A percentile compares a stretch with the other conserved stretches of the same genome.
Evolutionary conservation across 2,329 filamentous ascomycete species (phyloP).

Genomic region (Aureobasidium sp.): DNA sequence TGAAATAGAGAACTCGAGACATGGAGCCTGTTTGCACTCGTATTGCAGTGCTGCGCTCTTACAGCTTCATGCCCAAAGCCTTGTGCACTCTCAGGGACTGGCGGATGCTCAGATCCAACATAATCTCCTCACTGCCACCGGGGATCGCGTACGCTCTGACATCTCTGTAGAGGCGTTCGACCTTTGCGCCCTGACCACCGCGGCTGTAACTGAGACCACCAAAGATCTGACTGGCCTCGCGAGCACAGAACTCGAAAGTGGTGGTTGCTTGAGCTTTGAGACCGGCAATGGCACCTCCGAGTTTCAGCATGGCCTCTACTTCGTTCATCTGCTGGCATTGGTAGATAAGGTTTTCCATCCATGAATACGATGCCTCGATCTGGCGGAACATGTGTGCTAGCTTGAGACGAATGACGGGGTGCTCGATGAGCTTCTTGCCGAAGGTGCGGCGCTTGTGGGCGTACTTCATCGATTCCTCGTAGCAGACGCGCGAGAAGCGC

Average conservation of each 20-base stretch:
- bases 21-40: background rate
- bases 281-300: slow-evolving; percentile 87
- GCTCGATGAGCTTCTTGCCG: slow-evolving; percentile 91
- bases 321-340: slow-evolving; percentile 91
- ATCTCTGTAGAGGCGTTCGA: slow-evolving; percentile 90
- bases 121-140: slow-evolving; percentile 94
- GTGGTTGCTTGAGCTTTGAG: slow-evolving; percentile 91
- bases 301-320: slow-evolving; percentile 89
- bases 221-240: slow-evolving; percentile 96
- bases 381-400: slow-evolving; percentile 97
- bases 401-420: slow-evolving; percentile 95
- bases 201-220: slow-evolving; percentile 87
- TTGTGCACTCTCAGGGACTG: slow-evolving; percentile 85
- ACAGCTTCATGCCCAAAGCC: slow-evolving; percentile 93
- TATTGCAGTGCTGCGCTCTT: slow-evolving; percentile 25
- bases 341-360: slow-evolving; percentile 92
- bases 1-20: background rate
- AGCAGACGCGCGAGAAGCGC: slow-evolving; percentile 93
- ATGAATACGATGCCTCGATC: slow-evolving; percentile 94
- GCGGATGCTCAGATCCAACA: slow-evolving; percentile 92
- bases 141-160: slow-evolving; percentile 92
- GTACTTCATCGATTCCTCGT: slow-evolving; percentile 93
- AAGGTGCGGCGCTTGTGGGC: slow-evolving; percentile 96
- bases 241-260: slow-evolving; percentile 95
- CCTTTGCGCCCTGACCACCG: slow-evolving; percentile 90